Base-by-base conservation (phyloP, 441 rosid species). In the Hura crepitans region DNA sequence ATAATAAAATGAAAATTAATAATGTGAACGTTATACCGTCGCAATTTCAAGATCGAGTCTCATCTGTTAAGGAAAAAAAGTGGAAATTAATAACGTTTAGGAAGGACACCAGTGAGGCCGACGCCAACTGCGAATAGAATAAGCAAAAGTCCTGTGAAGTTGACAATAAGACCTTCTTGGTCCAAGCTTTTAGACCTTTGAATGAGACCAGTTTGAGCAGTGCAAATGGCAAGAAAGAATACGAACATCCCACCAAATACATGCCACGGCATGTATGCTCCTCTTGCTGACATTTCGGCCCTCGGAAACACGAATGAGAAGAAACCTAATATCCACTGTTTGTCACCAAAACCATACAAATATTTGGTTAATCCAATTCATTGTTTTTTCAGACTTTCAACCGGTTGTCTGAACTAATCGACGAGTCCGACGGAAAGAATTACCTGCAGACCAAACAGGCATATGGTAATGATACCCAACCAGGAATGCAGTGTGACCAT, bases 401-500 rank as follows among this genome's bases (percentile, higher is more conserved):
- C 65, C 3, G 35, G 27, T 42, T 42, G 20, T 23, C 53, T 18
- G 1, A 15, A 15, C 18, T 49, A 15, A 1, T 0, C 2, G 1
- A 47, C 5, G n/a, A 47, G n/a, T n/a, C n/a, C n/a, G 4, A 15
- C 6, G 20, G 53, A 37, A 37, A 37, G 17, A 12, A 20, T 31
- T 75, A 79, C 89, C 92, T 87, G 88, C 17, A 81, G 64, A 63
- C 76, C 83, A 73, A 69, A 80, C 7, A 83, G 67, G 80, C 75
- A 80, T 81, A 85, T 75, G 74, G 93, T 73, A 51, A 71, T 61
- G 33, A 87, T 81, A 74, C 90, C 92, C 0, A 87, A 71, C 90
- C 90, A 85, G 62, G 85, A 81, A 63, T 85, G 92, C 45, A 85
- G 70, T 46, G 81, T 70, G 31, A 64, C 60, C 78, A 85, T 43